These are phyloP conservation scores for Avicennia marina DNA, from an alignment of 257 asterid species.

Conservation along the genomic window DNA sequence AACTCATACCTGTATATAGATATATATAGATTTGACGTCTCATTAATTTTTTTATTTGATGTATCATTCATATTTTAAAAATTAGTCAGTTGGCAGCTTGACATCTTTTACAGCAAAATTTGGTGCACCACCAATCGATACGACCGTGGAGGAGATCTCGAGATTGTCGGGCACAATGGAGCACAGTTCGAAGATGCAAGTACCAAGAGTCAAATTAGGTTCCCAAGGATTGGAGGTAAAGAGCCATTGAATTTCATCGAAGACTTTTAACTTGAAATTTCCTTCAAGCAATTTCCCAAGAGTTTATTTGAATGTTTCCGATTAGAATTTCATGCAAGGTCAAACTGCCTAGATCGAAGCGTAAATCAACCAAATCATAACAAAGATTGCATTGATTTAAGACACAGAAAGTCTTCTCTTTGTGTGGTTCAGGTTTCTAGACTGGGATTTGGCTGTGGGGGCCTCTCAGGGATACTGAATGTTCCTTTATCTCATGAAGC, in stretches of 20 bases:
- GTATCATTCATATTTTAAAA: too few relatives aligned
- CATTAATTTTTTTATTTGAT: too few relatives aligned
- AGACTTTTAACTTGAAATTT: not conserved
- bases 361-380: too few relatives aligned
- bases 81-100: too few relatives aligned
- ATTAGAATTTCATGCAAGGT: not conserved
- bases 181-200: constrained; percentile 21
- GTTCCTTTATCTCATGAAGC: constrained; percentile 46
- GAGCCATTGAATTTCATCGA: too few relatives aligned
- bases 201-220: constrained; percentile 52
- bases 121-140: too few relatives aligned
- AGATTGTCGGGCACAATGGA: too few relatives aligned
- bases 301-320: not conserved
- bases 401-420: not conserved
- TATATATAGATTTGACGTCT: too few relatives aligned
- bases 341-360: too few relatives aligned
- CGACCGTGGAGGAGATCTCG: too few relatives aligned
- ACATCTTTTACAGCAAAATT: too few relatives aligned
- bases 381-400: not conserved
- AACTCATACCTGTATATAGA: too few relatives aligned
- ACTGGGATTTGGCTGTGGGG: constrained; percentile 48
- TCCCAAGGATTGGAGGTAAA: constrained; percentile 57
- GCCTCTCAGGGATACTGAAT: constrained; percentile 45
- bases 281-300: not conserved
- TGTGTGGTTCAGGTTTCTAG: constrained; percentile 41